These are phyloP conservation scores for Volvox africanus DNA, from an alignment of 139 green algal species.

Conservation along the genomic window DNA sequence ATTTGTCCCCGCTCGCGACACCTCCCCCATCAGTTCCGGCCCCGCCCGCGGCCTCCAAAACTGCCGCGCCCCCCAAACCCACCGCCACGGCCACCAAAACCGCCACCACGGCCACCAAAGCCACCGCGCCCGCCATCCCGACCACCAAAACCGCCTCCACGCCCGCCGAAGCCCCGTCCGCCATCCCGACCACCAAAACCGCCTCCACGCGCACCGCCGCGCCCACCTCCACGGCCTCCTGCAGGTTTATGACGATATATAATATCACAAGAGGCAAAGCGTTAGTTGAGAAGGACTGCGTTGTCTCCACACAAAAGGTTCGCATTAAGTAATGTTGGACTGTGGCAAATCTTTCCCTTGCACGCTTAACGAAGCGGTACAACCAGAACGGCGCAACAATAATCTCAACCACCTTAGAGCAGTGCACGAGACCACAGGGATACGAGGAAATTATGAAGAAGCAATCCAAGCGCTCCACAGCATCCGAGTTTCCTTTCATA, in stretches of 20 bases:
- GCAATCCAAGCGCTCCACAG: too few species aligned
- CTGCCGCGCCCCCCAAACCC: neutral
- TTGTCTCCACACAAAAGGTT: too few species aligned
- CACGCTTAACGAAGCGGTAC: too few species aligned
- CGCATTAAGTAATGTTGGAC: too few species aligned
- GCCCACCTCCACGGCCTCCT: constrained; percentile 46
- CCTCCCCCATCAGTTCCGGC: neutral
- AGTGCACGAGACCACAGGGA: too few species aligned
- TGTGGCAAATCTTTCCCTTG: too few species aligned
- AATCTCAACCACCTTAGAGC: too few species aligned
- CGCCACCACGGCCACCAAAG: constrained; percentile 26
- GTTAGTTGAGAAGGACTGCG: too few species aligned
- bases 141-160: constrained; percentile 50
- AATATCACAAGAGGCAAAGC: too few species aligned
- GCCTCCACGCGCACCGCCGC: constrained; percentile 45
- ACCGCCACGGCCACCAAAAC: neutral
- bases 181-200: constrained; percentile 37
- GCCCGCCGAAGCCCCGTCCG: constrained; percentile 13
- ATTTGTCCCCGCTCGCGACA: neutral
- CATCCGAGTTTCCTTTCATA: too few species aligned
- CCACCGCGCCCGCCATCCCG: constrained; percentile 53
- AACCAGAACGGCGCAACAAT: too few species aligned
- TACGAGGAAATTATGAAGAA: too few species aligned
- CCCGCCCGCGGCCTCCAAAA: neutral
- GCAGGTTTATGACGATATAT: neutral